Conservation (phyloP, 2,329 filamentous ascomycete genomes). For the Mariannaea elegans region DNA sequence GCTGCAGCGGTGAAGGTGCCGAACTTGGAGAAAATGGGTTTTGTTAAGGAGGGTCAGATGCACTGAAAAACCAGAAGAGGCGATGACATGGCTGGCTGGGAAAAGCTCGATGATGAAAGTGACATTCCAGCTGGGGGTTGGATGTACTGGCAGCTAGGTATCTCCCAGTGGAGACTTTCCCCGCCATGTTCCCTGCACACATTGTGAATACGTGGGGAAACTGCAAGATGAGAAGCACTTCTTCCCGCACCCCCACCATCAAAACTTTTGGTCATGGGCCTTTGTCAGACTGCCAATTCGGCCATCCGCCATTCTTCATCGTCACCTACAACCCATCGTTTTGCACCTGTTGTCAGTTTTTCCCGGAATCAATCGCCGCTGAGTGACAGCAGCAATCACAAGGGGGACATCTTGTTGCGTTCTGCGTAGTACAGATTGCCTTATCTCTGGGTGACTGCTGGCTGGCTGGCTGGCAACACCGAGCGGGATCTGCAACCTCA, state of each 20-base stretch:
- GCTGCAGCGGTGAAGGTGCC: conserved; percentile 1
- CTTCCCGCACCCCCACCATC: conserved; percentile 7
- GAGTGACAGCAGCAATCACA: background rate
- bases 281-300: conserved; percentile 24
- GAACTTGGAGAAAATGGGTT: background rate
- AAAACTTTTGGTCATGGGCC: conserved; percentile 21
- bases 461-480: background rate
- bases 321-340: background rate
- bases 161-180: background rate
- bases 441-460: background rate
- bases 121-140: background rate
- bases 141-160: background rate
- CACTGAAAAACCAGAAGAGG: background rate
- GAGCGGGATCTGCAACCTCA: background rate
- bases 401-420: background rate
- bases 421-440: too few species aligned
- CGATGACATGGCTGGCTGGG: background rate
- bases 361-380: background rate
- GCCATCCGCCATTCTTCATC: background rate
- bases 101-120: background rate
- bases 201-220: conserved; percentile 13
- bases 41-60: conserved; percentile 2
- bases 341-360: too few species aligned
- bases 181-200: conserved; percentile 3
- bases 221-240: background rate